Evolutionary conservation across 2,329 filamentous ascomycete species (phyloP).

Genomic region (Fusarium goolgardi): DNA sequence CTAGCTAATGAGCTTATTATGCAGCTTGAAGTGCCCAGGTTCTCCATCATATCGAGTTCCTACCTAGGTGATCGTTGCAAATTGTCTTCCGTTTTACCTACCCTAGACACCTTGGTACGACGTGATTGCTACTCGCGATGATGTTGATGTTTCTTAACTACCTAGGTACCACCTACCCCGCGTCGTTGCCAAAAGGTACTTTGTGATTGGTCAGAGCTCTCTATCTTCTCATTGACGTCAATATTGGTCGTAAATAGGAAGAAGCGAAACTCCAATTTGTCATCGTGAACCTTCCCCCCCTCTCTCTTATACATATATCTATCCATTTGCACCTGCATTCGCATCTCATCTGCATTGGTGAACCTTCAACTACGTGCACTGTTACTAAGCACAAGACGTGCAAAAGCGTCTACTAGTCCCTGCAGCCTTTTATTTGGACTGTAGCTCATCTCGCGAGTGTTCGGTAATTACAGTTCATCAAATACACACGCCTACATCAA

Average conservation of each 20-base stretch:
- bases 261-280: slow-evolving; percentile 15
- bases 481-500: slow-evolving; percentile 1
- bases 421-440: background rate
- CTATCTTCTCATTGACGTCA: slow-evolving; percentile 43
- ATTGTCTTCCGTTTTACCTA: slow-evolving; percentile 1
- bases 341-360: background rate
- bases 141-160: slow-evolving; percentile 14
- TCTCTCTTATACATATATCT: background rate
- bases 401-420: background rate
- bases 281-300: slow-evolving; percentile 13
- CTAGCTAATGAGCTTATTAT: slow-evolving; percentile 35
- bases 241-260: slow-evolving; percentile 15
- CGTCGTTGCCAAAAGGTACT: slow-evolving; percentile 42
- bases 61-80: slow-evolving; percentile 15
- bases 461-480: background rate
- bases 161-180: slow-evolving; percentile 29
- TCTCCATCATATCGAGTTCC: slow-evolving; percentile 23
- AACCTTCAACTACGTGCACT: background rate
- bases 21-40: background rate
- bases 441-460: slow-evolving; percentile 1
- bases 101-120: slow-evolving; percentile 18
- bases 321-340: background rate
- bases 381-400: background rate
- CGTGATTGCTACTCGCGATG: slow-evolving; percentile 38
- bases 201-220: slow-evolving; percentile 45